phyloP scores from a whole-genome alignment of 352 stramenopile genomes.

The Phytophthora sp. region DNA sequence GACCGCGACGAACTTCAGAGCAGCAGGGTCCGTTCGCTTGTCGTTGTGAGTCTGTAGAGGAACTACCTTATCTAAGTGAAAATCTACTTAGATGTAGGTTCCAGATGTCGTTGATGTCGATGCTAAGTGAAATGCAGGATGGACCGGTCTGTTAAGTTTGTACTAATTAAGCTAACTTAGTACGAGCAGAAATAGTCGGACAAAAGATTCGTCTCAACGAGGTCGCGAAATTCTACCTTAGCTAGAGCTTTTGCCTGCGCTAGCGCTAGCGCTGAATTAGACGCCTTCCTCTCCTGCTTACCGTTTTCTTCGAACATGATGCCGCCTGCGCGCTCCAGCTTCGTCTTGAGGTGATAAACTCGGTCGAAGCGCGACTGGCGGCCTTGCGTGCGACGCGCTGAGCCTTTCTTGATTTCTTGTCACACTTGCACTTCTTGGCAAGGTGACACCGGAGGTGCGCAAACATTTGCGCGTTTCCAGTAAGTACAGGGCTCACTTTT shows the following conservation, averaged over 20 bases:
- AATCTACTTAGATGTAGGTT: no score
- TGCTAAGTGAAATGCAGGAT: no score
- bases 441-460: neutral
- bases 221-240: neutral
- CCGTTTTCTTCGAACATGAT: neutral
- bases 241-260: neutral
- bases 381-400: neutral
- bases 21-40: conserved; percentile 13
- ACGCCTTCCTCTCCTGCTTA: neutral
- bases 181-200: no score
- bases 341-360: neutral
- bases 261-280: neutral
- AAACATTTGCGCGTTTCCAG: neutral
- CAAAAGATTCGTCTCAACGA: no score
- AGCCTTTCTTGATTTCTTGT: neutral
- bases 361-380: neutral
- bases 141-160: no score
- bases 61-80: no score
- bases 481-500: neutral
- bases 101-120: no score
- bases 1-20: conserved; percentile 33
- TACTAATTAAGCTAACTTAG: no score
- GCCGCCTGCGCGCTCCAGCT: neutral
- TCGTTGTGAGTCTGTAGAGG: no score
- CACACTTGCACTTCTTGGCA: neutral